A percentile compares a stretch with the other conserved stretches of the same genome.
Evolutionary conservation across 2,329 filamentous ascomycete genomes (phyloP).

Genomic region (Clarireedia sp.): DNA sequence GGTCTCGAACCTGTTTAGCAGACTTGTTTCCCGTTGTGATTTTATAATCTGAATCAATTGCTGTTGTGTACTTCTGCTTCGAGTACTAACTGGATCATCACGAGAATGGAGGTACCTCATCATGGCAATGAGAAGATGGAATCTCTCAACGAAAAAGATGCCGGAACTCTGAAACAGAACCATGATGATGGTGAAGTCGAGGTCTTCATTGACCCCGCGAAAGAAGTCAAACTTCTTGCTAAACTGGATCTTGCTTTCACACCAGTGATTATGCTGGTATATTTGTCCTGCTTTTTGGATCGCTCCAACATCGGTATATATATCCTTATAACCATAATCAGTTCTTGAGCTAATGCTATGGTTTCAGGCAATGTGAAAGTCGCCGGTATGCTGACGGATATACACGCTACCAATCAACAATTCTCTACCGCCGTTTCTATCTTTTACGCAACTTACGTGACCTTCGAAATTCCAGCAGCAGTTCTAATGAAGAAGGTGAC

Average conservation of each 20-base stretch:
- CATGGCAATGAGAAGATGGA: conserved; percentile 3
- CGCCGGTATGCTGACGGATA: conserved; percentile 17
- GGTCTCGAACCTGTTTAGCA: background rate
- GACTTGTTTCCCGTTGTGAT: no score
- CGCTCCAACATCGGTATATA: conserved; percentile 38
- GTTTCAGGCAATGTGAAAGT: conserved; percentile 30
- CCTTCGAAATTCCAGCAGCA: conserved; percentile 40
- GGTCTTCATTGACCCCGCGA: conserved; percentile 34
- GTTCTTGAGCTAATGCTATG: conserved; percentile 28
- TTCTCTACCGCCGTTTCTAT: conserved; percentile 33
- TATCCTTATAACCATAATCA: background rate
- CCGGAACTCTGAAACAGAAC: background rate
- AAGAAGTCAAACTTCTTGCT: conserved; percentile 38
- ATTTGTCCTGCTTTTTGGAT: conserved; percentile 47
- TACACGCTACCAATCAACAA: conserved; percentile 13
- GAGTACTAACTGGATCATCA: background rate
- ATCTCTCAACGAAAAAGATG: background rate
- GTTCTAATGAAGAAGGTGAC: conserved; percentile 41
- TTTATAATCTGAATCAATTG: no score
- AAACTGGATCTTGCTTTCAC: conserved; percentile 42
- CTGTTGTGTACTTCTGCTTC: no score
- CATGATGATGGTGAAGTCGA: conserved; percentile 1
- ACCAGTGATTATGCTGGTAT: conserved; percentile 48
- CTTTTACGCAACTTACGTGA: conserved; percentile 44
- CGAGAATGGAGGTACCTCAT: conserved; percentile 2